These are phyloP conservation scores for Termitomyces sp. DNA, from an alignment of 768 basidiomycete genomes.

Conservation along the genomic window DNA sequence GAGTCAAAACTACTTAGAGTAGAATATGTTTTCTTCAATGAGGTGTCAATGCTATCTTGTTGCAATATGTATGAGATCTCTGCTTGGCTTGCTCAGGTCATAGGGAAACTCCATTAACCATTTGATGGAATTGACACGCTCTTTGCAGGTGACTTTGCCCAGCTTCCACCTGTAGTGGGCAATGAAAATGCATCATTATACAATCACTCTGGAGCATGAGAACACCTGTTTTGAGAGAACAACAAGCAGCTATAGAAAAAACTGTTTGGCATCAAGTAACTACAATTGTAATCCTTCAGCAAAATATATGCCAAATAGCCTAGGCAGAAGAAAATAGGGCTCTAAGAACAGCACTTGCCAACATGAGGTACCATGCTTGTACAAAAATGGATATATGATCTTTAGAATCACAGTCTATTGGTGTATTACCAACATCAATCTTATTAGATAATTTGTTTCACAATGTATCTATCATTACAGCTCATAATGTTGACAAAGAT, in stretches of 20 bases:
- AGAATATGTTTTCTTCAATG: not conserved
- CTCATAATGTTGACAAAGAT: no score
- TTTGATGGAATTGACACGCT: conserved; percentile 36
- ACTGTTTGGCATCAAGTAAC: conserved; percentile 28
- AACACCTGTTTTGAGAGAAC: not conserved
- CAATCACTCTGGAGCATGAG: conserved; percentile 5
- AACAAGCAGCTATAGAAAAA: conserved; percentile 22
- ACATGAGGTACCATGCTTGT: no score
- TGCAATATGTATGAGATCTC: not conserved
- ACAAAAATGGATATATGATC: conserved; percentile 20
- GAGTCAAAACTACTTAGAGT: not conserved
- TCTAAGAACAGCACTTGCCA: conserved; percentile 22
- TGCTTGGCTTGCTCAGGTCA: not conserved
- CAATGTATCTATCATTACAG: no score
- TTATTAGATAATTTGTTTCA: no score
- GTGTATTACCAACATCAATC: no score
- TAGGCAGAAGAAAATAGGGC: conserved; percentile 21
- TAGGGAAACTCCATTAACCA: not conserved
- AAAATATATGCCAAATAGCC: conserved; percentile 30
- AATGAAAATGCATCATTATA: conserved; percentile 15
- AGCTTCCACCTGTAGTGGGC: conserved; percentile 30
- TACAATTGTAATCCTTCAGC: conserved; percentile 27
- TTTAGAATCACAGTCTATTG: no score
- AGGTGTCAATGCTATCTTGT: not conserved
- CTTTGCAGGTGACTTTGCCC: conserved; percentile 42